Evolutionary conservation across 2,329 filamentous ascomycete genomes (phyloP), one percentile per base, ranked within the genome.

Genomic region (Diaporthe sp.): DNA sequence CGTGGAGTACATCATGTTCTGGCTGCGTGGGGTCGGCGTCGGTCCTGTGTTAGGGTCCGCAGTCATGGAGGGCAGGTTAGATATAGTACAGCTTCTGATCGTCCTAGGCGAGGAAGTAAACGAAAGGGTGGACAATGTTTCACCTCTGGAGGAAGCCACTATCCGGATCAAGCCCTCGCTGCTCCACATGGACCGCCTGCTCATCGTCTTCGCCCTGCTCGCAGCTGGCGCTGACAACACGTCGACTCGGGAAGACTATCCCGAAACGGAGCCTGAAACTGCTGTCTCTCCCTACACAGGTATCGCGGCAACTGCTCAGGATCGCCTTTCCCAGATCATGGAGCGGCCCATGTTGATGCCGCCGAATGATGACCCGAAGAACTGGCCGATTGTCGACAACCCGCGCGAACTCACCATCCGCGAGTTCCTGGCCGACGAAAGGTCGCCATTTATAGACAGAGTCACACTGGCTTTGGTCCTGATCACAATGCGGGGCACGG

Each of bases 201-300:
- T 12, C 25, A 28, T 68, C n/a, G n/a, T 53, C 31, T 68, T 68
- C 34, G 47, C 65, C 22, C 22, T 53, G 22, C 47, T 53, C 31
- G 65, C 65, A 17, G 61, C 28, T 28, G 65, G 65, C 10, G 65
- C 47, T 12, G 47, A 53, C 65, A 68, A 34, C 31, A 68, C 65
- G 13, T 39, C 31, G 28, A 39, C 31, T 9, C 8, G 12, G 44
- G 31, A 39, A 3, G 61, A 44, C 20, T 44, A 22, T 3, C n/a
- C 37, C 13, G 39, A 12, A 1, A 7, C 57, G 22, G 4, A 34
- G n/a, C 25, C 17, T 44, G 8, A 31, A 31, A n/a, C 13, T 31
- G 9, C 39, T 28, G n/a, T 8, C 8, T 25, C 28, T 17, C 2
- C 7, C 15, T 10, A 17, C 1, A 31, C 0, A 10, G 13, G 47